phyloP scores from a whole-genome alignment of 75 land plant species.

The Pseudotsuga menziesii region DNA sequence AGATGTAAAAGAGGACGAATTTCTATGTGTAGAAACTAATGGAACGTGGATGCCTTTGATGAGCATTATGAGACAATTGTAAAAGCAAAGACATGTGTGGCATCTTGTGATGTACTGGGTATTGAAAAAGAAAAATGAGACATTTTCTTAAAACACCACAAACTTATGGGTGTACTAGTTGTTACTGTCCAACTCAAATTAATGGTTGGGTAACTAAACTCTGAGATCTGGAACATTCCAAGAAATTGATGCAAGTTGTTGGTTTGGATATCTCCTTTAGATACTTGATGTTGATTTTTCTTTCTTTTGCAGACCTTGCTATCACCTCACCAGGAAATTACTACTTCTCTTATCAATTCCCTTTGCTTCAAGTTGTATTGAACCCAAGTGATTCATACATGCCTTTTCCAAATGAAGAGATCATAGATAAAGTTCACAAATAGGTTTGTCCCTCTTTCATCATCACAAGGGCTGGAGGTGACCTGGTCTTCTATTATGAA shows the following conservation, averaged over 20 bases:
- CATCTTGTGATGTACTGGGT: constrained; percentile 99
- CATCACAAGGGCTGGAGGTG: constrained; percentile 76
- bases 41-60: no score
- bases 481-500: constrained; percentile 96
- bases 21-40: no score
- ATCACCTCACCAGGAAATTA: constrained; percentile 95
- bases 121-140: constrained; percentile 90
- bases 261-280: constrained; percentile 92
- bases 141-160: constrained; percentile 80
- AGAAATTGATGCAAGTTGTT: constrained; percentile 70
- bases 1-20: no score
- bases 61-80: constrained; percentile 27
- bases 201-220: constrained; percentile 98
- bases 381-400: constrained; percentile 98
- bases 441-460: constrained; percentile 89
- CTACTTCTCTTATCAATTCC: constrained; percentile 83
- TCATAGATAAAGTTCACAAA: constrained; percentile 64
- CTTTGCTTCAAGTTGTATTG: constrained; percentile 92
- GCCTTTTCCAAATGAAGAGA: constrained; percentile 87
- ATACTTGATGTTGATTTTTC: constrained; percentile 98
- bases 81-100: constrained; percentile 94
- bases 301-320: constrained; percentile 98
- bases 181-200: constrained; percentile 93
- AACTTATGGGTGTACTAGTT: constrained; percentile 93
- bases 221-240: constrained; percentile 75